Base-by-base conservation (phyloP, 1,284 basidiomycete species). In the Ganoderma lingzhi region DNA sequence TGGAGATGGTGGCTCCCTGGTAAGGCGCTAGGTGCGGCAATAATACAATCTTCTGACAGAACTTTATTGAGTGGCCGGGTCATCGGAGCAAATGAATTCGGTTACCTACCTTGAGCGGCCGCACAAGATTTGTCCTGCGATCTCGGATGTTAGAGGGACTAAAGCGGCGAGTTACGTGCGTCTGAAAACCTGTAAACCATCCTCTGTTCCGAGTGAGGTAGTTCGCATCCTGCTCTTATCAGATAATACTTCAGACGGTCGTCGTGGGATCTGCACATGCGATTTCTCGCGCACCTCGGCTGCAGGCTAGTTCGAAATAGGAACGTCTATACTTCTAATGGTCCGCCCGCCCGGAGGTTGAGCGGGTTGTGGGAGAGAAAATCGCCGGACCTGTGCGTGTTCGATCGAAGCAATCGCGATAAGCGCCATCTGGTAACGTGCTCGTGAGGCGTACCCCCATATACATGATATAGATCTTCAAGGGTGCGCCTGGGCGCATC, bases 41-140 rank as follows among this genome's bases (percentile, higher is more conserved):
- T 15, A 51, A 59, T 44, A 35, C 62, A 32, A 45, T 56, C 35
- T 48, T 41, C 32, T 63, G 68, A 59, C 60, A 37, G 42, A 65
- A 62, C 59, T 53, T 32, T 55, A 53, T 15, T 65, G 28, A 69
- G 60, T 65, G 61, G 58, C 68, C 68, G 68, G 68, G 10, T 17
- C 19, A 45, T 69, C 61, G 64, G 60, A 58, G 19, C 53, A 65
- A 68, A n/a, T 44, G 51, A 5, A 42, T 1, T 64, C 63, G 42
- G 51, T 59, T 63, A 63, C 66, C 62, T 51, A 37, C 66, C 42
- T 51, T 39, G 28, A 9, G 53, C 55, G 30, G 41, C 28, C 65
- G 41, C 39, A n/a, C 60, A 23, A 51, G 45, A 44, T 30, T 35
- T 28, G 35, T 45, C 23, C 30, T 48, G 35, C 42, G n/a, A 23